Conservation (phyloP, 2,329 filamentous ascomycete species). For the Exophiala bonariae region DNA sequence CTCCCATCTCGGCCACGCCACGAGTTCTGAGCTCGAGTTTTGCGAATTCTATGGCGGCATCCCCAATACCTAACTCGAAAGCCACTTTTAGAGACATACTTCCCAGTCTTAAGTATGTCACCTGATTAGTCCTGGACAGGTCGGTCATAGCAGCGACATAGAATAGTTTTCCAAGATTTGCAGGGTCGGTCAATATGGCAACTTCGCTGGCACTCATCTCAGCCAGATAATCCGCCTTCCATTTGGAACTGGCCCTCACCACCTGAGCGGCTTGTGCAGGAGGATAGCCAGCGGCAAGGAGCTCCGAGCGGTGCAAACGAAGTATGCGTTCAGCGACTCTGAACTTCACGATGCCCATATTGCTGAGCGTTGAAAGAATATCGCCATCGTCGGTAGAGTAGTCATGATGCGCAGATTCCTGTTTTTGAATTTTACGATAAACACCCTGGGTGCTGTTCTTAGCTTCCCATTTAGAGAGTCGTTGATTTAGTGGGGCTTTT, state of each 20-base stretch:
- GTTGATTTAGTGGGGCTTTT: no score
- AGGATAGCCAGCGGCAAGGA: not conserved
- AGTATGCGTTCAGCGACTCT: no score
- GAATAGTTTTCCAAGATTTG: constrained; percentile 11
- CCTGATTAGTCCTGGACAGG: constrained; percentile 12
- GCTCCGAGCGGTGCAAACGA: no score
- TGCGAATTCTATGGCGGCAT: constrained; percentile 2
- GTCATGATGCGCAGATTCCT: no score
- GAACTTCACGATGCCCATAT: no score
- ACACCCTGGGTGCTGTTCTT: no score
- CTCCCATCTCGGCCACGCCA: not conserved
- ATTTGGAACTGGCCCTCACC: not conserved
- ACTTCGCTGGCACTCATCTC: constrained; percentile 4
- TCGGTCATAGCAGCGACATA: constrained; percentile 13
- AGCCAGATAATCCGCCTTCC: constrained; percentile 8
- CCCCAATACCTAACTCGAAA: constrained; percentile 8
- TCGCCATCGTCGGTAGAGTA: no score
- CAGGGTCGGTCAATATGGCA: constrained; percentile 10
- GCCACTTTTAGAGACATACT: constrained; percentile 10
- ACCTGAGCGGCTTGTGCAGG: not conserved
- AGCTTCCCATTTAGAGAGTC: no score
- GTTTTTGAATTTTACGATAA: no score
- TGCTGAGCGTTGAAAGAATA: no score
- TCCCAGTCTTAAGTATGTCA: constrained; percentile 7
- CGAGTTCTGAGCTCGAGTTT: not conserved